A percentile compares a stretch with the other conserved stretches of the same genome.
Conservation (phyloP, 1,284 basidiomycete genomes). For the Taiwanofungus camphoratus region DNA sequence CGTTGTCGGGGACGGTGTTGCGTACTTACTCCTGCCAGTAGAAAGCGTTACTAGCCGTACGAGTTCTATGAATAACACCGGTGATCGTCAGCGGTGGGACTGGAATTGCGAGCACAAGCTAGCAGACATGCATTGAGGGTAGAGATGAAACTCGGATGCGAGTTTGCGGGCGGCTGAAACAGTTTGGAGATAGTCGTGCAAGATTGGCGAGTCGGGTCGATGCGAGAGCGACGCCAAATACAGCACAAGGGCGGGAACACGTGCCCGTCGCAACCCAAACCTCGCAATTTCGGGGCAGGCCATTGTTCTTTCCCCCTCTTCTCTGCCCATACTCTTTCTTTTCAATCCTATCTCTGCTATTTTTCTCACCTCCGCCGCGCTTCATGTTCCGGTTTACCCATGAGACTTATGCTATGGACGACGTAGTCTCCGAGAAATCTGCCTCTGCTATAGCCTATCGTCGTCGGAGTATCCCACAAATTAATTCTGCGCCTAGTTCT, state of each 20-base stretch:
- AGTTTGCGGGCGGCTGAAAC: too few species aligned
- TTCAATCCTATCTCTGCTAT: slow-evolving; percentile 1
- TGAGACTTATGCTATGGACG: slow-evolving; percentile 11
- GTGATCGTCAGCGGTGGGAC: too few species aligned
- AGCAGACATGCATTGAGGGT: too few species aligned
- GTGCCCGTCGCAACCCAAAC: slow-evolving; percentile 2
- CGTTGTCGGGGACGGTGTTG: too few species aligned
- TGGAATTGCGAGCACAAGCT: too few species aligned
- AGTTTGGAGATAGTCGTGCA: slow-evolving; percentile 2
- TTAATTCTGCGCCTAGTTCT: slow-evolving; percentile 10
- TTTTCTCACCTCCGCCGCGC: slow-evolving; percentile 6
- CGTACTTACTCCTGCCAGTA: too few species aligned
- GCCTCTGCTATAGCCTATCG: slow-evolving; percentile 17
- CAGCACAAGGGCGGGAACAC: slow-evolving; percentile 12
- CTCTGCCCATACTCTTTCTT: not conserved
- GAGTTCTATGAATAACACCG: too few species aligned
- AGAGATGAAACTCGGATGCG: too few species aligned
- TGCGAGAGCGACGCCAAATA: too few species aligned
- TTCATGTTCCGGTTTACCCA: slow-evolving; percentile 16
- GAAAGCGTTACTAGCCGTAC: too few species aligned
- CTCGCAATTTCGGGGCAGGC: not conserved
- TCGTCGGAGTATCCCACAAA: slow-evolving; percentile 17
- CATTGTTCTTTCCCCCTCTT: slow-evolving; percentile 4
- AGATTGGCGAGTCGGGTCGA: slow-evolving; percentile 3
- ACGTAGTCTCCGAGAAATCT: slow-evolving; percentile 11